phyloP scores from a whole-genome alignment of 2,329 filamentous ascomycete species.

The Xylaria polymorpha region DNA sequence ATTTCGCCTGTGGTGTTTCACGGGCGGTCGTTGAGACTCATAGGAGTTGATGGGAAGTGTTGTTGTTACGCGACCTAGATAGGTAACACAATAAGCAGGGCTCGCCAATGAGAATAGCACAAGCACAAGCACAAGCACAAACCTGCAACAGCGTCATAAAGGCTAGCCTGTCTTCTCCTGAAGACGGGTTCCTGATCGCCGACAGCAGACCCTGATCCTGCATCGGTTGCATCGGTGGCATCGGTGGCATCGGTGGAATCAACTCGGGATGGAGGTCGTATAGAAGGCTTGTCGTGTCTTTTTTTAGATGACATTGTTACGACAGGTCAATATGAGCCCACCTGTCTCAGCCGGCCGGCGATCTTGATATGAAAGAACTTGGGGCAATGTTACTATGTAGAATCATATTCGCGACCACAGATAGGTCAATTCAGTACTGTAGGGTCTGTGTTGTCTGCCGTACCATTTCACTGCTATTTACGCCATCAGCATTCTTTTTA shows the following conservation, averaged over 20 bases:
- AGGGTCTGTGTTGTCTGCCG: neutral
- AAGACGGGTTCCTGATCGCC: neutral
- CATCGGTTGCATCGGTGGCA: conserved; percentile 36
- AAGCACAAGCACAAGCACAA: too few species aligned
- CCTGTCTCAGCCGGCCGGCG: conserved; percentile 19
- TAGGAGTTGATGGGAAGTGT: conserved; percentile 46
- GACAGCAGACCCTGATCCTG: neutral
- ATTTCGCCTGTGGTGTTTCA: conserved; percentile 38
- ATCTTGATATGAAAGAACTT: conserved; percentile 7
- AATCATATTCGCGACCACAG: conserved; percentile 23
- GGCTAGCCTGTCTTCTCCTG: conserved; percentile 58
- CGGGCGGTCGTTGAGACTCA: conserved; percentile 32
- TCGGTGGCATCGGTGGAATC: conserved; percentile 41
- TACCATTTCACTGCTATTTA: neutral
- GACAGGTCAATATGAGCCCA: neutral
- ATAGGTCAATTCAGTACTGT: neutral
- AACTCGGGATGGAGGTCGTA: conserved; percentile 30
- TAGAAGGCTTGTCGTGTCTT: conserved; percentile 38
- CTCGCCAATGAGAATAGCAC: conserved; percentile 10
- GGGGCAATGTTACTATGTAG: neutral
- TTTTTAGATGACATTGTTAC: conserved; percentile 34
- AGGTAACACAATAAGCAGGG: conserved; percentile 30
- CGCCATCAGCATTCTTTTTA: neutral
- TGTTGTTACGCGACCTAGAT: conserved; percentile 52
- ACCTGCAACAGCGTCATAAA: conserved; percentile 82